phyloP scores from a whole-genome alignment of 202 grass and related monocot species.

The Digitaria exilis region DNA sequence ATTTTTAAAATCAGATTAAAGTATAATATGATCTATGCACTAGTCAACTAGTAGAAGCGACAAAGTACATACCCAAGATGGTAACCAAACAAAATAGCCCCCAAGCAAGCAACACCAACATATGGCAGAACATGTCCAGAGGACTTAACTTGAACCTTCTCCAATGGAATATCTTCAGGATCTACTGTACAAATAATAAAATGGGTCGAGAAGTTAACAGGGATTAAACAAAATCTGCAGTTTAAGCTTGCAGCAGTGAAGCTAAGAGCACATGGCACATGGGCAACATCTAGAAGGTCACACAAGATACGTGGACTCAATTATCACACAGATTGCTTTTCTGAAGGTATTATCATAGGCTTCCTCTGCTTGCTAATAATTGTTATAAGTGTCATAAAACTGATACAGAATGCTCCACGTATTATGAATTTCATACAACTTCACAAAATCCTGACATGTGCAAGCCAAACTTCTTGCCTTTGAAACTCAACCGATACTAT shows the following conservation, averaged over 20 bases:
- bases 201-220: constrained; percentile 30
- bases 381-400: background rate
- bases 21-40: background rate
- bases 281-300: background rate
- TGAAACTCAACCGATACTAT: background rate
- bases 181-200: constrained; percentile 62
- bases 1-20: background rate
- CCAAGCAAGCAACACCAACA: constrained; percentile 95
- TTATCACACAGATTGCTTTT: background rate
- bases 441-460: background rate
- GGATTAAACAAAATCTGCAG: constrained; percentile 7
- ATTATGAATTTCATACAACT: background rate
- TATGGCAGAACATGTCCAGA: constrained; percentile 89
- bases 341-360: background rate
- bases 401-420: background rate
- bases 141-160: constrained; percentile 73
- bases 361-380: background rate
- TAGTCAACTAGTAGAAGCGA: background rate
- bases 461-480: background rate
- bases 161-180: constrained; percentile 59
- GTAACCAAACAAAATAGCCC: constrained; percentile 96
- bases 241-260: constrained; percentile 9
- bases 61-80: constrained; percentile 83
- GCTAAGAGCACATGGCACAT: background rate
- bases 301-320: background rate